phyloP scores from a whole-genome alignment of 805 yeast genomes.

The Pichia phayaonensis region DNA sequence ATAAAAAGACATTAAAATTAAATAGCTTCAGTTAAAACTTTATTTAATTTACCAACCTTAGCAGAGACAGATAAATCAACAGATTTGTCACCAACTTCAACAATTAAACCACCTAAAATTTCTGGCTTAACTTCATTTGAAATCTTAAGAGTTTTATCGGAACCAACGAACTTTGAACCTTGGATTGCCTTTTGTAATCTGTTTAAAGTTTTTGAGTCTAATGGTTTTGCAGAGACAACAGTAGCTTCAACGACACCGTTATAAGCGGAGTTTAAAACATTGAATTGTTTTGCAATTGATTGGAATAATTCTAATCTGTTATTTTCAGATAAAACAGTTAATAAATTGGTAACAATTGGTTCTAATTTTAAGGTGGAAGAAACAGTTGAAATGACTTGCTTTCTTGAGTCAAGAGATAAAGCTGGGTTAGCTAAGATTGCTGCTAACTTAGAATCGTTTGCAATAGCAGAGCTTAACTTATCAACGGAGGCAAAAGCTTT shows the following conservation, averaged over 20 bases:
- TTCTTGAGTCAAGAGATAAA: slow-evolving; percentile 67
- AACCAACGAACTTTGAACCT: slow-evolving; percentile 74
- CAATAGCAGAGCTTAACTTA: slow-evolving; percentile 46
- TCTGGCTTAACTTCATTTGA: slow-evolving; percentile 80
- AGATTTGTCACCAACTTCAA: slow-evolving; percentile 94
- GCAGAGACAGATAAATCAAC: slow-evolving; percentile 85
- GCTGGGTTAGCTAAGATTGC: slow-evolving; percentile 75
- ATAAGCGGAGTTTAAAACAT: slow-evolving; percentile 76
- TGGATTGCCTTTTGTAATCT: slow-evolving; percentile 74
- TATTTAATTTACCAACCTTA: slow-evolving; percentile 84
- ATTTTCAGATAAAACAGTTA: slow-evolving; percentile 84
- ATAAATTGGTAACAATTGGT: slow-evolving; percentile 68
- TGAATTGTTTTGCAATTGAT: slow-evolving; percentile 62
- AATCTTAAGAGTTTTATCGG: slow-evolving; percentile 78
- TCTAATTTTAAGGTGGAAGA: slow-evolving; percentile 45
- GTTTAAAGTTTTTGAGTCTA: slow-evolving; percentile 72
- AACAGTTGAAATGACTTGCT: slow-evolving; percentile 57
- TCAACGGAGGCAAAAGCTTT: slow-evolving; percentile 57
- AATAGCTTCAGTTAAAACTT: slow-evolving; percentile 77
- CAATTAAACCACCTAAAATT: slow-evolving; percentile 90
- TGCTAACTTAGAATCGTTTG: slow-evolving; percentile 55
- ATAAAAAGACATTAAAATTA: slow-evolving; percentile 31
- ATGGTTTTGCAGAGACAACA: slow-evolving; percentile 78
- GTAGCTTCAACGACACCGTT: slow-evolving; percentile 90
- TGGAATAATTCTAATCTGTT: slow-evolving; percentile 75